Conservation (phyloP, 2,329 filamentous ascomycete species). For the Monosporascus cannonballus region DNA sequence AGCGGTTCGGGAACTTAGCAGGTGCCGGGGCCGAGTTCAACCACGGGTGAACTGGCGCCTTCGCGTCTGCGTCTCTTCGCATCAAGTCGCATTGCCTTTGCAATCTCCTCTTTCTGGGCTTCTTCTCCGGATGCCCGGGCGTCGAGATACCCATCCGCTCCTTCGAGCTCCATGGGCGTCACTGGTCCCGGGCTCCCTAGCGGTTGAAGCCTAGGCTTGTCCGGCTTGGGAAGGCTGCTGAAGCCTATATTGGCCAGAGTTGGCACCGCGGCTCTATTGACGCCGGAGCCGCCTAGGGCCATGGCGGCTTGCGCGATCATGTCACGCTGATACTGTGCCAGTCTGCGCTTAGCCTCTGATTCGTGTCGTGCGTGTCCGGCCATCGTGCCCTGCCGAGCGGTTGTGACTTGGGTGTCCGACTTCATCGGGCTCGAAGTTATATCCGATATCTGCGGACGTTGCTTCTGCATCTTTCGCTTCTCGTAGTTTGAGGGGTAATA, state of each 20-base stretch:
- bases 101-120: slow-evolving; percentile 21
- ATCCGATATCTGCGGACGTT: slow-evolving; percentile 15
- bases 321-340: slow-evolving; percentile 55
- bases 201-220: slow-evolving; percentile 46
- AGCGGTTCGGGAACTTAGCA: slow-evolving; percentile 15
- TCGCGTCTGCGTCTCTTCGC: slow-evolving; percentile 27
- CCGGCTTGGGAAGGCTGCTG: slow-evolving; percentile 27
- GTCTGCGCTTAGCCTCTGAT: slow-evolving; percentile 43
- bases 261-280: slow-evolving; percentile 28
- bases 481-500: slow-evolving; percentile 60
- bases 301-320: slow-evolving; percentile 53
- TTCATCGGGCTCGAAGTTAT: slow-evolving; percentile 26
- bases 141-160: slow-evolving; percentile 34
- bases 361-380: slow-evolving; percentile 29
- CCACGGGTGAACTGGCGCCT: slow-evolving; percentile 23
- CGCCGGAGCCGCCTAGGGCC: slow-evolving; percentile 30
- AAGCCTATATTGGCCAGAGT: slow-evolving; percentile 33
- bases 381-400: slow-evolving; percentile 14
- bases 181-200: slow-evolving; percentile 55
- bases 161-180: slow-evolving; percentile 54
- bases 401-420: slow-evolving; percentile 30
- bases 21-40: slow-evolving; percentile 25
- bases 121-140: slow-evolving; percentile 18
- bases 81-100: slow-evolving; percentile 25
- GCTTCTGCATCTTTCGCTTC: slow-evolving; percentile 24